A percentile compares a stretch with the other conserved stretches of the same genome.
These are phyloP conservation scores for Phyllosticta citrichinensis DNA, from an alignment of 2,329 filamentous ascomycete species.

Conservation along the genomic window DNA sequence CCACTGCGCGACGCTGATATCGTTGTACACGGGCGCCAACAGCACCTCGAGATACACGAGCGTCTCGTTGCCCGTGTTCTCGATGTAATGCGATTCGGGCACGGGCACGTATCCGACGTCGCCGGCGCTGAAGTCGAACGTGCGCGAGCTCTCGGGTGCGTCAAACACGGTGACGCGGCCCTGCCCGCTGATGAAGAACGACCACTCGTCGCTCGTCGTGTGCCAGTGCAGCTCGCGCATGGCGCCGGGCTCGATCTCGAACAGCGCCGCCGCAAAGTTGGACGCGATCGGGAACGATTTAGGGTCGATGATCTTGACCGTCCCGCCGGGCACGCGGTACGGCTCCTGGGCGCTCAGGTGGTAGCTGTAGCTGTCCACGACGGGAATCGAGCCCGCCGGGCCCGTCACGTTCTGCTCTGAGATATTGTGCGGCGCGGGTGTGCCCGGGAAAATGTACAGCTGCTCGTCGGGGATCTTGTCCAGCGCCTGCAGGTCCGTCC, in stretches of 20 bases:
- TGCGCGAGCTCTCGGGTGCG: constrained; percentile 41
- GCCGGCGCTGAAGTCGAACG: constrained; percentile 50
- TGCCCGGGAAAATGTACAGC: constrained; percentile 35
- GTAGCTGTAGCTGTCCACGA: constrained; percentile 27
- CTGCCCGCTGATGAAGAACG: constrained; percentile 47
- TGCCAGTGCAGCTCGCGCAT: constrained; percentile 59
- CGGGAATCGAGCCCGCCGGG: constrained; percentile 23
- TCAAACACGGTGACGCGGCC: constrained; percentile 48
- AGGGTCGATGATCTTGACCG: constrained; percentile 50
- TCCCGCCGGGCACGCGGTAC: constrained; percentile 44
- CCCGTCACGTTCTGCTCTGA: constrained; percentile 36
- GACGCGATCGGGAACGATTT: constrained; percentile 46
- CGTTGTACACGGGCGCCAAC: constrained; percentile 42
- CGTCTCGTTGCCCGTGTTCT: constrained; percentile 50
- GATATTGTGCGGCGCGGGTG: constrained; percentile 27
- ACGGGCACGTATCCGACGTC: constrained; percentile 51
- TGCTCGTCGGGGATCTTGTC: constrained; percentile 29
- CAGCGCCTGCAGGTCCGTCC: constrained; percentile 27
- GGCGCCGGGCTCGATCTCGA: constrained; percentile 51
- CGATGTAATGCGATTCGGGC: constrained; percentile 48
- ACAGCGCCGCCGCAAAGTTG: constrained; percentile 46
- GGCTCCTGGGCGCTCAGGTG: constrained; percentile 40
- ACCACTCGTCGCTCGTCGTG: constrained; percentile 50
- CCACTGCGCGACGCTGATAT: constrained; percentile 50
- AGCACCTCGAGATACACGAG: constrained; percentile 52